A percentile compares a stretch with the other conserved stretches of the same genome.
Evolutionary conservation across 2,329 filamentous ascomycete species (phyloP).

Genomic region (Nigrospora sphaerica): DNA sequence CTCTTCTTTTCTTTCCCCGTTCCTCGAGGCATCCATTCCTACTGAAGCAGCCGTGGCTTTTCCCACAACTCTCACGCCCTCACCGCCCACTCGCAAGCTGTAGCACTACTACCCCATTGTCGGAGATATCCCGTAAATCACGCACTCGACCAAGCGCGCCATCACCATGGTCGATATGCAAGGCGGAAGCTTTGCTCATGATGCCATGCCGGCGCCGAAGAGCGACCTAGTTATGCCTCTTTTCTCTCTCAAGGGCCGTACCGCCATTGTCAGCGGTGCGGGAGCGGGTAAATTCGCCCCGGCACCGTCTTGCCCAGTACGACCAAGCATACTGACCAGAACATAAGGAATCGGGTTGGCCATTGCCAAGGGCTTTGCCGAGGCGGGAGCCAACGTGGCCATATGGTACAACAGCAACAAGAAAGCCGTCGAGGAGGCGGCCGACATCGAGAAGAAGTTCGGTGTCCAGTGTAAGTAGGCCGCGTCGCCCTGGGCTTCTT

Average conservation of each 20-base stretch:
- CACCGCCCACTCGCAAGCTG: no score
- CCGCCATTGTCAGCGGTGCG: conserved; percentile 62
- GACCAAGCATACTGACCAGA: no score
- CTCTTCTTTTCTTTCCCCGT: no score
- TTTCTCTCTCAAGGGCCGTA: conserved; percentile 64
- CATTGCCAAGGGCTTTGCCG: conserved; percentile 57
- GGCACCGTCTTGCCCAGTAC: no score
- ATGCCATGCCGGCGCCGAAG: conserved; percentile 42
- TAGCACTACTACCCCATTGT: no score
- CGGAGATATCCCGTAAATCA: background rate
- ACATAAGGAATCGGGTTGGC: conserved; percentile 54
- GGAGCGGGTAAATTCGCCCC: conserved; percentile 24
- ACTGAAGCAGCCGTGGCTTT: no score
- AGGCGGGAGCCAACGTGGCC: conserved; percentile 65
- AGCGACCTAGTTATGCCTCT: conserved; percentile 52
- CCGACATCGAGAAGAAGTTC: conserved; percentile 57
- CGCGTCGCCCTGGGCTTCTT: background rate
- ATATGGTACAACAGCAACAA: conserved; percentile 68
- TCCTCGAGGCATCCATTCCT: no score
- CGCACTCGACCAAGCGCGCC: background rate
- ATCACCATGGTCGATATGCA: conserved; percentile 31
- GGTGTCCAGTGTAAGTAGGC: conserved; percentile 57
- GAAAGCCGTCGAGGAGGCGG: conserved; percentile 53
- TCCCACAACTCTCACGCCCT: no score
- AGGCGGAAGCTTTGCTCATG: conserved; percentile 47